These are phyloP conservation scores for Colletotrichum musae DNA, from an alignment of 2,329 filamentous ascomycete genomes.

Conservation along the genomic window DNA sequence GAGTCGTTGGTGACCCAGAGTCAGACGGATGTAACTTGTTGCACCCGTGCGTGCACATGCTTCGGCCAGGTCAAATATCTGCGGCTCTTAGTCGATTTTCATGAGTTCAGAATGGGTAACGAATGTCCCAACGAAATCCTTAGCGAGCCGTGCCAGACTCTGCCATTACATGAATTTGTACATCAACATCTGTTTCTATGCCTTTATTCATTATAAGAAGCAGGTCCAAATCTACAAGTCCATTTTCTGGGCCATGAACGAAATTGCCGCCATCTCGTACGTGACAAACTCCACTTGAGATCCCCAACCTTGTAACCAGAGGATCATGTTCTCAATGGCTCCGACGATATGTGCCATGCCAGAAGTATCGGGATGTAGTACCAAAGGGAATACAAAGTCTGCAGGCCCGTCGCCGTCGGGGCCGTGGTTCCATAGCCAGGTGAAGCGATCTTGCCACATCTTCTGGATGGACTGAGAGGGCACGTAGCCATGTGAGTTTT, in stretches of 20 bases:
- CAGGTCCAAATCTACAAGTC: background rate
- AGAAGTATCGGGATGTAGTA: slow-evolving; percentile 71
- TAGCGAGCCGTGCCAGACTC: no score
- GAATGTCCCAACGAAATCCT: no score
- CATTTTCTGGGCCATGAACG: background rate
- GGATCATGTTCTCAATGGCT: slow-evolving; percentile 48
- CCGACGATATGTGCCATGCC: slow-evolving; percentile 74
- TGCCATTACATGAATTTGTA: no score
- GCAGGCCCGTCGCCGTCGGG: slow-evolving; percentile 47
- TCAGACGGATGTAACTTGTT: background rate
- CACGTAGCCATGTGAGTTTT: slow-evolving; percentile 71
- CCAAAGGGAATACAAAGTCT: slow-evolving; percentile 64
- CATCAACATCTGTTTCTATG: no score
- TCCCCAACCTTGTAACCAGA: slow-evolving; percentile 24
- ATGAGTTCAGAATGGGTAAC: no score
- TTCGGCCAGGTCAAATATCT: background rate
- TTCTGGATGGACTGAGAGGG: slow-evolving; percentile 69
- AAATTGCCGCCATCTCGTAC: slow-evolving; percentile 16
- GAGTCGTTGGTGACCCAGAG: no score
- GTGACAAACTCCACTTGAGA: slow-evolving; percentile 19
- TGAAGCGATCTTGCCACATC: slow-evolving; percentile 73
- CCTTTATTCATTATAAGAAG: no score
- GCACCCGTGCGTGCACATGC: slow-evolving; percentile 4
- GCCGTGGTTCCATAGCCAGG: slow-evolving; percentile 65
- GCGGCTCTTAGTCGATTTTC: background rate